Evolutionary conservation across 2,329 filamentous ascomycete genomes (phyloP), one percentile per base, ranked within the genome.

Genomic region (Plectosphaerella plurivora): DNA sequence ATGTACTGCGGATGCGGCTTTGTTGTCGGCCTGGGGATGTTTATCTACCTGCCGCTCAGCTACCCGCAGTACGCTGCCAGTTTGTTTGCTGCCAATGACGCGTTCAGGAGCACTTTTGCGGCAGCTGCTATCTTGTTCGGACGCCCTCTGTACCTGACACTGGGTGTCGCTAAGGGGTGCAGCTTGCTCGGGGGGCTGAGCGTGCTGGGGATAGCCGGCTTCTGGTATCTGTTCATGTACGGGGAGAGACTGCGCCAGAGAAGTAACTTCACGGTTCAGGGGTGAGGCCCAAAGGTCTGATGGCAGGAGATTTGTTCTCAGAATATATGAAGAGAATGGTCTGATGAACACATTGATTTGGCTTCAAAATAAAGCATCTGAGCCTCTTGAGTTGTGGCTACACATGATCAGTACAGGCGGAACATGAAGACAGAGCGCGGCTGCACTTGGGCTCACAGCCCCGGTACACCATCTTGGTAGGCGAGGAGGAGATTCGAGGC

Each of bases 1-100:
- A 68, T 82, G 52, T 83, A 84, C 63, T 79, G 77, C 37, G 72
- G 74, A 56, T 80, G 79, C 70, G 77, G 71, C 61, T 76, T 66
- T 45, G n/a, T 53, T n/a, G 51, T 59, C 5, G 55, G 58, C 50
- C 59, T 60, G 33, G 49, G 51, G 3, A 46, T 61, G 0, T 54
- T 61, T 22, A 59, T 59, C 36, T 60, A 61, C 10, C 45, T 60
- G 2, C 55, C 60, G 1, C 50, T 60, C 6, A 53, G 54, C 4
- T 60, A 61, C 33, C 58, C 59, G 1, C 44, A 54, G 8, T 58
- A 59, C 35, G 50, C 55, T 10, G 60, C 59, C 0, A 56, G 53
- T 9, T 51, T 60, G 0, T 56, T 62, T 24, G 59, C 60, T 5
- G 58, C 53, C 2, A 62, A 60, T 12, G 55, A 44, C 47, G 11